Evolutionary conservation across 257 asterid genomes (phyloP).

Genomic region (Lantana camara): DNA sequence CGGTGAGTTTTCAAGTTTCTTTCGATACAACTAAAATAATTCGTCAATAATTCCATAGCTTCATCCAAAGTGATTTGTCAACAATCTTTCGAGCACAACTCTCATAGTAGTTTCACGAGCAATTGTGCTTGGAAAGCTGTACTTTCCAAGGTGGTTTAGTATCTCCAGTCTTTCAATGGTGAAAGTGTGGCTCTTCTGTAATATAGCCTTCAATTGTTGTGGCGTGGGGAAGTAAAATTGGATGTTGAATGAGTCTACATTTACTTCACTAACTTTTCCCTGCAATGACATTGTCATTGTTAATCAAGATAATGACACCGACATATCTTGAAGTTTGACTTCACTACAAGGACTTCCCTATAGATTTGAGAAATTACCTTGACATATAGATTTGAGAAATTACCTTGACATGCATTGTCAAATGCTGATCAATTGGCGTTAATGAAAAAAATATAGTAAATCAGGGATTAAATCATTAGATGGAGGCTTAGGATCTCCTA

Average conservation of each 20-base stretch:
- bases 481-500: too few relatives aligned
- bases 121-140: background rate
- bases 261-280: conserved; percentile 28
- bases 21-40: conserved; percentile 26
- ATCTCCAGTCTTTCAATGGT: conserved; percentile 37
- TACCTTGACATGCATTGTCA: too few relatives aligned
- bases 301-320: background rate
- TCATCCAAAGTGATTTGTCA: conserved; percentile 33
- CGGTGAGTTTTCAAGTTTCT: conserved; percentile 26
- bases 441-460: too few relatives aligned
- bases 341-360: background rate
- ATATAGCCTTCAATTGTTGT: conserved; percentile 25
- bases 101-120: background rate
- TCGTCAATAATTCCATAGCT: conserved; percentile 33
- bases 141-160: conserved; percentile 25
- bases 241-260: conserved; percentile 39
- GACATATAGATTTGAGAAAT: too few relatives aligned
- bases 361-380: too few relatives aligned
- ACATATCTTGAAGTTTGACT: too few relatives aligned
- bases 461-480: too few relatives aligned
- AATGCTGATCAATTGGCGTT: too few relatives aligned
- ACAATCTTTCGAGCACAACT: conserved; percentile 25
- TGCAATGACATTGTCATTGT: background rate
- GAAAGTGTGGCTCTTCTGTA: conserved; percentile 19
- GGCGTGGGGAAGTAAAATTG: conserved; percentile 22